phyloP scores from a whole-genome alignment of 2,329 filamentous ascomycete genomes.

The Exophiala lecanii-corni region DNA sequence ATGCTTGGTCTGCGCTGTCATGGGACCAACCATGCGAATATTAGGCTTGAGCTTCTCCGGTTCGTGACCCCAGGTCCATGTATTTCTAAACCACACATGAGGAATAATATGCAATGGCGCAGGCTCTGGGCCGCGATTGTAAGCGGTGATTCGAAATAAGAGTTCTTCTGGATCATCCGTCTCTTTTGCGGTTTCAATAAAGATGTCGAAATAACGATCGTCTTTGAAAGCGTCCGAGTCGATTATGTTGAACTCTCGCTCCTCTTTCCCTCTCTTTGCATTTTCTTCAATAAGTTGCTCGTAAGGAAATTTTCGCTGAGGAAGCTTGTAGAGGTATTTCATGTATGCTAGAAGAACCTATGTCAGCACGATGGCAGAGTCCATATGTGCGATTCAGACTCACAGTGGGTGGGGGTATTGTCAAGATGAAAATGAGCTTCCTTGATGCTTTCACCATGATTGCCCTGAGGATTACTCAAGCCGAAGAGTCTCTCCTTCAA shows the following conservation, averaged over 20 bases:
- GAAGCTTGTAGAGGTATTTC: slow-evolving; percentile 98
- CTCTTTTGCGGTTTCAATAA: slow-evolving; percentile 94
- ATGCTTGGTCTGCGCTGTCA: slow-evolving; percentile 72
- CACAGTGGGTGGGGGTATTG: slow-evolving; percentile 70
- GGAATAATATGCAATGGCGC: slow-evolving; percentile 91
- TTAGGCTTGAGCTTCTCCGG: slow-evolving; percentile 69
- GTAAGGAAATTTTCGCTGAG: slow-evolving; percentile 87
- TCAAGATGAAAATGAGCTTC: slow-evolving; percentile 95
- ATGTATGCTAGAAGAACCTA: slow-evolving; percentile 64
- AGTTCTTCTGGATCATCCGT: slow-evolving; percentile 86
- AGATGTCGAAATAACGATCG: slow-evolving; percentile 91
- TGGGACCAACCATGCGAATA: slow-evolving; percentile 63
- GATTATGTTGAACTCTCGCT: slow-evolving; percentile 85
- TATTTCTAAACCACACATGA: slow-evolving; percentile 96
- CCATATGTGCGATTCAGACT: slow-evolving; percentile 20
- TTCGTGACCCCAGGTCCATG: slow-evolving; percentile 91
- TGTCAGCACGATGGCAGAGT: slow-evolving; percentile 10
- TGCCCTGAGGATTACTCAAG: slow-evolving; percentile 91
- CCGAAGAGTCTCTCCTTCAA: slow-evolving; percentile 94
- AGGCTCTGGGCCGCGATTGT: slow-evolving; percentile 87
- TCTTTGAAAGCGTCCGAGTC: slow-evolving; percentile 88
- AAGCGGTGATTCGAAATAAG: slow-evolving; percentile 89
- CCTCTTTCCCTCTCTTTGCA: slow-evolving; percentile 66
- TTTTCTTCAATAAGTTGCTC: slow-evolving; percentile 82
- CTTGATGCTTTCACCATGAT: slow-evolving; percentile 95